These are phyloP conservation scores for Apiosordaria backusii DNA, from an alignment of 495 filamentous ascomycete genomes.

Conservation along the genomic window DNA sequence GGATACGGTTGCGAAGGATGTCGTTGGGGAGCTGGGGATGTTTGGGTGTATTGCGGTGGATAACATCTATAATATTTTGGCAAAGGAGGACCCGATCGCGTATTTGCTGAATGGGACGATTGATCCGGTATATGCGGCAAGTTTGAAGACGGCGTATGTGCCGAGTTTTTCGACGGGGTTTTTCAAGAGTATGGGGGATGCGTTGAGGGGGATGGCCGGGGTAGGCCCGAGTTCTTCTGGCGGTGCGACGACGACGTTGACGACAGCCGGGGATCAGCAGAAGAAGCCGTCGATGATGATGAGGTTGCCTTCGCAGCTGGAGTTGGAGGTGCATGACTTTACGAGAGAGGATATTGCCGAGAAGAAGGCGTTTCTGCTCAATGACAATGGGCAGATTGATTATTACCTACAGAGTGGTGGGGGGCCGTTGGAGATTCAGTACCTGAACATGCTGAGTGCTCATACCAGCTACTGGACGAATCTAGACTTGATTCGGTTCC, in stretches of 20 bases:
- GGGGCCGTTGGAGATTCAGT: constrained; percentile 87
- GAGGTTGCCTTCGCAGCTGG: constrained; percentile 83
- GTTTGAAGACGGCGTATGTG: constrained; percentile 71
- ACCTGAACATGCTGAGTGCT: constrained; percentile 95
- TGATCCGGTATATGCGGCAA: constrained; percentile 71
- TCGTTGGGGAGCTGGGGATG: constrained; percentile 69
- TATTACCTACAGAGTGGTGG: constrained; percentile 76
- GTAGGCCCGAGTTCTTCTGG: not conserved
- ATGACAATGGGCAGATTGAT: constrained; percentile 95
- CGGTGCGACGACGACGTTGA: constrained; percentile 6
- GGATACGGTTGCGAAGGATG: constrained; percentile 58
- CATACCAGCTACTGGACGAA: constrained; percentile 92
- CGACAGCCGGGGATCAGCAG: not conserved
- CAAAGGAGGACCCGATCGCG: constrained; percentile 66
- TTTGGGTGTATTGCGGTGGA: constrained; percentile 92
- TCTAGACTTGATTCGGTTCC: constrained; percentile 77
- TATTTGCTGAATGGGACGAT: constrained; percentile 89
- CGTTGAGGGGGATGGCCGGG: constrained; percentile 38
- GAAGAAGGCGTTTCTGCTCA: constrained; percentile 78
- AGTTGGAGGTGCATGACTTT: constrained; percentile 95
- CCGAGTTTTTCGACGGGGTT: constrained; percentile 68
- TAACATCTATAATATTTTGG: constrained; percentile 92
- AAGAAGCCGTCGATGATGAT: constrained; percentile 39
- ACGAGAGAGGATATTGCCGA: constrained; percentile 89
- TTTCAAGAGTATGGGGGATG: constrained; percentile 60